A percentile compares a stretch with the other conserved stretches of the same genome.
These are phyloP conservation scores for Neofusicoccum cordaticola DNA, from an alignment of 2,329 filamentous ascomycete species.

Conservation along the genomic window DNA sequence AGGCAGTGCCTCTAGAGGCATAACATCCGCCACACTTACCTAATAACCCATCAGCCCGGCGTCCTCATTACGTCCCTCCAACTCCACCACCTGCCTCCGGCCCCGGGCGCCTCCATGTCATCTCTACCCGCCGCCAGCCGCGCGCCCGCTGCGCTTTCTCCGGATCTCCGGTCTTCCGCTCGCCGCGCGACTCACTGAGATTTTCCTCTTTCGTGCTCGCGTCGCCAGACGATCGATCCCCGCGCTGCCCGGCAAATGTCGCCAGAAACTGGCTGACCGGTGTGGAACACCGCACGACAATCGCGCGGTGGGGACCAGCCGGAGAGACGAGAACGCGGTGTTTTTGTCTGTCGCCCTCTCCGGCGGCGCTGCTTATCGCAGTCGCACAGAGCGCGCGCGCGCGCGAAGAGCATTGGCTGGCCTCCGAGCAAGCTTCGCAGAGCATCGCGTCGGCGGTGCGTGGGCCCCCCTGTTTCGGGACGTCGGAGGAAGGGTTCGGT, in stretches of 20 bases:
- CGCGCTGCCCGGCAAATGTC: background rate
- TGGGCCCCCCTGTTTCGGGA: too few relatives aligned
- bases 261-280: background rate
- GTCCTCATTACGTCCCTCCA: conserved; percentile 1
- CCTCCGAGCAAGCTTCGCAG: background rate
- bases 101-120: too few relatives aligned
- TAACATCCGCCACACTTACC: conserved; percentile 12
- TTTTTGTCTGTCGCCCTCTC: background rate
- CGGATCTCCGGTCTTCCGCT: background rate
- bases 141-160: background rate
- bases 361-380: background rate
- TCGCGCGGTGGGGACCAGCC: background rate
- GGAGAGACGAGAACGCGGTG: background rate
- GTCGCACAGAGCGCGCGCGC: background rate
- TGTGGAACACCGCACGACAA: background rate
- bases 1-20: conserved; percentile 3
- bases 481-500: background rate
- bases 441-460: background rate
- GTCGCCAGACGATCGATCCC: background rate
- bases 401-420: background rate
- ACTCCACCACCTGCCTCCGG: background rate
- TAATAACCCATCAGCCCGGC: conserved; percentile 10
- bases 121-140: background rate
- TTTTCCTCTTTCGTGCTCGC: background rate
- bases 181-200: background rate